phyloP scores from a whole-genome alignment of 805 yeast genomes.

The Wickerhamiella vanderwaltii region DNA sequence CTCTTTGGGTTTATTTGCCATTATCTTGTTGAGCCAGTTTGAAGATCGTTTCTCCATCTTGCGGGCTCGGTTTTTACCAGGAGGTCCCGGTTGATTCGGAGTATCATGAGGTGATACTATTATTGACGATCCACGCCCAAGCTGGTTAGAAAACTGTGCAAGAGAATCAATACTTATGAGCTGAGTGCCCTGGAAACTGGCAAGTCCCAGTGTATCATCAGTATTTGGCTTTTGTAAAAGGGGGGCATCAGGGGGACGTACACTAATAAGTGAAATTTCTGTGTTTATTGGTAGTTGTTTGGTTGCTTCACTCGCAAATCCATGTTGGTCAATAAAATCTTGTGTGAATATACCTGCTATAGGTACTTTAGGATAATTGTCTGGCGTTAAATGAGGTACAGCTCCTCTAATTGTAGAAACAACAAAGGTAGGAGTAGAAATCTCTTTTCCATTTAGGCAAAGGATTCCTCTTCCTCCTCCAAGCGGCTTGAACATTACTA shows the following conservation, averaged over 20 bases:
- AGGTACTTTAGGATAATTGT: conserved; percentile 22
- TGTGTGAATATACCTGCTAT: conserved; percentile 27
- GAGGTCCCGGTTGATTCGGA: conserved; percentile 23
- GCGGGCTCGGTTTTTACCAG: conserved; percentile 29
- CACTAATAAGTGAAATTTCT: conserved; percentile 23
- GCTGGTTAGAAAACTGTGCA: conserved; percentile 16
- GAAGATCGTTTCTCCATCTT: conserved; percentile 29
- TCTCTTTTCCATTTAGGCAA: conserved; percentile 15
- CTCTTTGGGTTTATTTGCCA: conserved; percentile 11
- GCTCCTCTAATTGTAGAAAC: conserved; percentile 31
- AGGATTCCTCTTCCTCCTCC: conserved; percentile 23
- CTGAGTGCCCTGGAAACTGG: conserved; percentile 30
- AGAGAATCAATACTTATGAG: conserved; percentile 22
- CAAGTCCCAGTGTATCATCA: conserved; percentile 24
- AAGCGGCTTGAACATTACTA: conserved; percentile 17
- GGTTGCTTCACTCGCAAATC: conserved; percentile 16
- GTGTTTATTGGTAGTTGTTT: conserved; percentile 22
- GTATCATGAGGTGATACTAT: conserved; percentile 28
- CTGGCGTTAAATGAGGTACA: conserved; percentile 34
- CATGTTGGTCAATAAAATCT: conserved; percentile 28
- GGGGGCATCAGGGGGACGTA: conserved; percentile 26
- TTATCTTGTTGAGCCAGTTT: conserved; percentile 25
- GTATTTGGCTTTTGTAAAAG: conserved; percentile 27
- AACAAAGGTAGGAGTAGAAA: conserved; percentile 27
- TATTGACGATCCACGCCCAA: conserved; percentile 28